Percentiles rank a stretch among this genome's conserved stretches.
Conservation (phyloP, 352 stramenopile species). For the Phytophthora sansomeana region DNA sequence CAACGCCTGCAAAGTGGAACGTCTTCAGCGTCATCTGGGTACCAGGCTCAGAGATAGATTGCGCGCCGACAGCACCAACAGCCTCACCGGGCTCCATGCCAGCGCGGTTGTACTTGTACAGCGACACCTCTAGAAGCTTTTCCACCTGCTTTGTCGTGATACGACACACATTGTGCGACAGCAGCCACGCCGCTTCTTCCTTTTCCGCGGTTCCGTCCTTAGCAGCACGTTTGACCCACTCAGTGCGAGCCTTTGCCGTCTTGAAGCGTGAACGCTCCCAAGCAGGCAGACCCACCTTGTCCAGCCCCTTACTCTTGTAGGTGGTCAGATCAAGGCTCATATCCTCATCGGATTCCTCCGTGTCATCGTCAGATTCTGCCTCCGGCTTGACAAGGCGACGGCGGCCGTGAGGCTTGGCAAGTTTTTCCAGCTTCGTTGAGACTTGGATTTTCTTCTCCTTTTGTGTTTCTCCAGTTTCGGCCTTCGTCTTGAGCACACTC, state of each 20-base stretch:
- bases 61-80: slow-evolving; percentile 96
- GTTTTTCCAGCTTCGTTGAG: slow-evolving; percentile 70
- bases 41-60: slow-evolving; percentile 97
- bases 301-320: slow-evolving; percentile 75
- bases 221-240: slow-evolving; percentile 66
- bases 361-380: slow-evolving; percentile 46
- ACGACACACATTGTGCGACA: slow-evolving; percentile 93
- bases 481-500: slow-evolving; percentile 30
- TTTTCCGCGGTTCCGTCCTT: slow-evolving; percentile 63
- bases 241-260: slow-evolving; percentile 45
- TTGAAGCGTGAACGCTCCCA: slow-evolving; percentile 74
- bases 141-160: slow-evolving; percentile 86
- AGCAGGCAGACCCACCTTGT: slow-evolving; percentile 62
- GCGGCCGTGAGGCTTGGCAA: slow-evolving; percentile 50
- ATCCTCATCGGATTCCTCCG: slow-evolving; percentile 61
- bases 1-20: slow-evolving; percentile 99
- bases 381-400: slow-evolving; percentile 67
- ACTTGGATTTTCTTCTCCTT: slow-evolving; percentile 68
- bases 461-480: slow-evolving; percentile 33
- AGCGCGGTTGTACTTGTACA: slow-evolving; percentile 89
- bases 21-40: slow-evolving; percentile 99
- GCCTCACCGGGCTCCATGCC: slow-evolving; percentile 96
- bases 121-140: slow-evolving; percentile 75
- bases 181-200: slow-evolving; percentile 79
- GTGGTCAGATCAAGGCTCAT: slow-evolving; percentile 52